Base-by-base conservation (phyloP, 768 basidiomycete genomes). In the Ramaria sp. region DNA sequence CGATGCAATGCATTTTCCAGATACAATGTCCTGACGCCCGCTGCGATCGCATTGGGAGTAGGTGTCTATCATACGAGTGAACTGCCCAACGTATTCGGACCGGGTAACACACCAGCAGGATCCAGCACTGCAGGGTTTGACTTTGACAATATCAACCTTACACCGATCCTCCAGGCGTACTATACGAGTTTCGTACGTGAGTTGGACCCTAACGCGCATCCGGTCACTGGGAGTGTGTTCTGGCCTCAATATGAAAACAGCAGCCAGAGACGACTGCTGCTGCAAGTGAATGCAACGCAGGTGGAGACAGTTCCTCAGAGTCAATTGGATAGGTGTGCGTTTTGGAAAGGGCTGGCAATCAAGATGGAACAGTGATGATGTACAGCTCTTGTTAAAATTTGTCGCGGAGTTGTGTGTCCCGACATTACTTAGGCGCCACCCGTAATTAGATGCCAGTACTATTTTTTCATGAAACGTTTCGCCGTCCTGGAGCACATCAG, bases 81-180 rank as follows among this genome's bases (percentile, higher is more conserved):
- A 34, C 20, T 47, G 39, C 43, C 43, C 22, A 47, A 55, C 32
- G 27, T 55, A 12, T 55, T 55, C 20, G 9, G 63, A 60, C 47
- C 55, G 57, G 39, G 71, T 64, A 18, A 71, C 65, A 4, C 70
- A 63, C 48, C 62, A 60, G 22, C 70, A 67, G 71, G 71, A 71
- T 41, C 62, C 61, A 30, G 61, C 53, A 34, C 64, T 65, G n/a
- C 71, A 67, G 43, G 67, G 65, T 34, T 71, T 67, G 45, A 71
- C 50, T 30, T 48, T 52, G 0, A 51, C 43, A 70, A 61, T 45
- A 83, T 83, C 80, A 83, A 81, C 79, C 68, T 84, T 50, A 73
- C 81, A 52, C 53, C 53, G 27, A 34, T 55, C n/a, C 44, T 55
- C n/a, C 53, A 55, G 37, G 43, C 42, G 15, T 55, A 55, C 42